Conservation (phyloP, 2,329 filamentous ascomycete genomes). For the Arthrobotrys megalospora region DNA sequence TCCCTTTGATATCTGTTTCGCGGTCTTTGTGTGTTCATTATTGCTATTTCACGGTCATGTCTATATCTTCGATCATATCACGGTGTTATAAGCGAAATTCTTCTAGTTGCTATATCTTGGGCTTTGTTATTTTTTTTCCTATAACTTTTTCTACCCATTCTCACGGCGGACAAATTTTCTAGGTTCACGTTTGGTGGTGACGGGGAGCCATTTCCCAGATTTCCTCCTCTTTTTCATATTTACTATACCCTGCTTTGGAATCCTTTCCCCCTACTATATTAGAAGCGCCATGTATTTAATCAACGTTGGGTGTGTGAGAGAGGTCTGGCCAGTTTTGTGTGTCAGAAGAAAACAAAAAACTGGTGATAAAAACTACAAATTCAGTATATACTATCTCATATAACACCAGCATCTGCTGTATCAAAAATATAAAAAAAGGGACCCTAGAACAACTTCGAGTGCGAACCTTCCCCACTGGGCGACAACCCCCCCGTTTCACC, state of each 20-base stretch:
- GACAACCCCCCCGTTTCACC: conserved; percentile 7
- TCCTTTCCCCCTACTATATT: conserved; percentile 38
- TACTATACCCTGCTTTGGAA: conserved; percentile 17
- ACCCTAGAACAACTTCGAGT: background rate
- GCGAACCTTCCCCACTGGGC: background rate
- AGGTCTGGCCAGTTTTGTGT: conserved; percentile 11
- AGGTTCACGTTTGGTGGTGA: background rate
- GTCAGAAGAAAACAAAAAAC: conserved; percentile 9
- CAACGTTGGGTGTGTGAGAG: conserved; percentile 12
- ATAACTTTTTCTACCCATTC: conserved; percentile 13
- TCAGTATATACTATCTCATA: conserved; percentile 6
- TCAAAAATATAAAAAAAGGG: conserved; percentile 1
- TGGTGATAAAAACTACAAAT: conserved; percentile 19
- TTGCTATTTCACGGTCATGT: conserved; percentile 46
- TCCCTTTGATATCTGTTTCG: conserved; percentile 19
- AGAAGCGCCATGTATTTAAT: conserved; percentile 50
- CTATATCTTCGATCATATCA: conserved; percentile 55
- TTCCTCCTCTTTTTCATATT: conserved; percentile 54
- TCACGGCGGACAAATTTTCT: conserved; percentile 27
- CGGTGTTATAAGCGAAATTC: conserved; percentile 60
- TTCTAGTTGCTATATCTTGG: conserved; percentile 30
- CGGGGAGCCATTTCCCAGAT: conserved; percentile 67
- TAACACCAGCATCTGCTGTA: background rate
- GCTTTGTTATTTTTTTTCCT: conserved; percentile 40
- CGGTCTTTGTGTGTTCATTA: conserved; percentile 14